These are phyloP conservation scores for Pyricularia grisea DNA, from an alignment of 2,329 filamentous ascomycete genomes.

Conservation along the genomic window DNA sequence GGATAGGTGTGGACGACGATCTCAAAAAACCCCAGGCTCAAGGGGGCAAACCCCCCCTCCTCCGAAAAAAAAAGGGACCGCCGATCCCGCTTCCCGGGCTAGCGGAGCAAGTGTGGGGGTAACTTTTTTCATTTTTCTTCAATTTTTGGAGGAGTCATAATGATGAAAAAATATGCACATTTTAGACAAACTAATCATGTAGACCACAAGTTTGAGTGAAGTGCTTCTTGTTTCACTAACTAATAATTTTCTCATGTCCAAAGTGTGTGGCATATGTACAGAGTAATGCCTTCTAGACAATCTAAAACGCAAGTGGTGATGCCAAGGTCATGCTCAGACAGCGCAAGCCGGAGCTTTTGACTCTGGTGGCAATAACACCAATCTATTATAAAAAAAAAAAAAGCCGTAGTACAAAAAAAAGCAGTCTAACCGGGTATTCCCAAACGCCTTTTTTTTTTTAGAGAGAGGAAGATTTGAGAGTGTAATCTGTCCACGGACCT, in stretches of 20 bases:
- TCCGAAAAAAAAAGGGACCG: too few relatives aligned
- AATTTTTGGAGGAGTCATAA: too few relatives aligned
- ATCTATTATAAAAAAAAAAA: background rate
- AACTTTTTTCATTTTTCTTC: background rate
- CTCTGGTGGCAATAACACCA: background rate
- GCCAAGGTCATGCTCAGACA: background rate
- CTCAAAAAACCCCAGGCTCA: background rate
- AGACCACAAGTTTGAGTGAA: background rate
- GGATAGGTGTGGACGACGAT: too few relatives aligned
- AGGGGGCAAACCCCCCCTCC: background rate
- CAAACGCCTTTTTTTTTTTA: constrained; percentile 2
- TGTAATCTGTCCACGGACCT: background rate
- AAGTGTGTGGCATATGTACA: background rate
- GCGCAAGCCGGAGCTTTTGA: background rate
- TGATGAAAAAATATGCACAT: too few relatives aligned
- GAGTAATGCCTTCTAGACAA: background rate
- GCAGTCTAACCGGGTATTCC: constrained; percentile 5
- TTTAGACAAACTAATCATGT: background rate
- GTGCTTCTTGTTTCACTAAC: background rate
- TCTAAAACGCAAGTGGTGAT: background rate
- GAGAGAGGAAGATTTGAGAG: background rate
- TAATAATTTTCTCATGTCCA: background rate
- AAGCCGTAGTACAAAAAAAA: background rate
- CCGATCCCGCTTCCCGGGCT: background rate
- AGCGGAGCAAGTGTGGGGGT: background rate